Conservation (phyloP, 75 land plant species). For the Azolla pinnata region DNA sequence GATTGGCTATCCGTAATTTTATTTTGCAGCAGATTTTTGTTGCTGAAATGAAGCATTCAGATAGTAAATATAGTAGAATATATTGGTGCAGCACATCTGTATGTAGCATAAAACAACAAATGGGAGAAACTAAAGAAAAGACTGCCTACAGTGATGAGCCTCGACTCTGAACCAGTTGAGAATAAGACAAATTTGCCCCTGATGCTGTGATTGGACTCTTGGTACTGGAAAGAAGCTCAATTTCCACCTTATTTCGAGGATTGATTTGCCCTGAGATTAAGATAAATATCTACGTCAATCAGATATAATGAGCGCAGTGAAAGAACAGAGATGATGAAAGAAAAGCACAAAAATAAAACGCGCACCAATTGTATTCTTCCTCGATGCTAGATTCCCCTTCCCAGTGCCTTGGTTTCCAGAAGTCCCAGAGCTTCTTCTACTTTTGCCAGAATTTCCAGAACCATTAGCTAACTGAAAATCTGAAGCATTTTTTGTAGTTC, state of each 20-base stretch:
- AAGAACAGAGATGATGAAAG: not conserved
- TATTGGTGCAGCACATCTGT: not conserved
- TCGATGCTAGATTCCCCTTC: conserved; percentile 13
- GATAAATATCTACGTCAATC: not conserved
- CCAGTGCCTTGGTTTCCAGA: conserved; percentile 12
- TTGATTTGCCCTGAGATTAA: not conserved
- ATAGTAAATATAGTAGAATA: not conserved
- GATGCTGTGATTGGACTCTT: not conserved
- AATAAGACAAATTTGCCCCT: conserved; percentile 1
- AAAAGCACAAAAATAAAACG: not conserved
- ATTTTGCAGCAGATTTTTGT: not conserved
- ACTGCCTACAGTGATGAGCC: not conserved
- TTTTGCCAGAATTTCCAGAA: conserved; percentile 6
- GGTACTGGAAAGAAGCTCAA: not conserved
- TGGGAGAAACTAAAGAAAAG: not conserved
- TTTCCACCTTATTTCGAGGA: not conserved
- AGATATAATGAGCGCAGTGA: not conserved
- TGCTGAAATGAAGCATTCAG: not conserved
- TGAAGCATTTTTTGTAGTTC: not conserved
- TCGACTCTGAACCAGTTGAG: not conserved
- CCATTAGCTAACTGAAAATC: not conserved
- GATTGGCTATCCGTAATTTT: not conserved
- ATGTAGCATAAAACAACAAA: not conserved
- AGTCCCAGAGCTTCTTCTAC: conserved; percentile 11
- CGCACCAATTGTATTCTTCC: conserved; percentile 15